Conservation (phyloP, 768 basidiomycete genomes). For the Paxillus rubicundulus region DNA sequence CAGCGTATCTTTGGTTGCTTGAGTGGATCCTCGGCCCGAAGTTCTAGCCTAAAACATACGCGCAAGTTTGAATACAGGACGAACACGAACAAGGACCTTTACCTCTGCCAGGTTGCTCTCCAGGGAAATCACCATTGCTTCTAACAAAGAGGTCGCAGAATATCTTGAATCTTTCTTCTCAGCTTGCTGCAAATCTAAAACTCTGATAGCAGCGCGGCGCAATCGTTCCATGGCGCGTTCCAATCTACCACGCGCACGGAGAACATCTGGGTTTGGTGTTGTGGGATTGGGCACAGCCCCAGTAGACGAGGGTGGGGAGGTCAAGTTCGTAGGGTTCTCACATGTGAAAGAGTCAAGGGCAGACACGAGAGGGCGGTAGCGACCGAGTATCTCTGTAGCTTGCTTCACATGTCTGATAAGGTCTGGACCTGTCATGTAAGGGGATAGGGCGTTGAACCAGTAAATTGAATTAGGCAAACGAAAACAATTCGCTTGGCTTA, state of each 20-base stretch:
- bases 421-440: conserved; percentile 11
- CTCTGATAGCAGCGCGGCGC: conserved; percentile 47
- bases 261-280: conserved; percentile 10
- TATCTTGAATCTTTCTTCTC: conserved; percentile 6
- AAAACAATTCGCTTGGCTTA: conserved; percentile 1
- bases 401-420: conserved; percentile 19
- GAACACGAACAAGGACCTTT: conserved; percentile 6
- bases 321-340: neutral
- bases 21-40: conserved; percentile 6
- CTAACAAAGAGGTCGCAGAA: conserved; percentile 33
- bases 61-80: neutral
- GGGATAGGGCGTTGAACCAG: neutral
- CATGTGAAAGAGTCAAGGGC: conserved; percentile 9
- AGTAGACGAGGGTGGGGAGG: neutral
- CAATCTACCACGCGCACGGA: conserved; percentile 48
- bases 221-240: conserved; percentile 60
- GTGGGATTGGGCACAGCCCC: neutral
- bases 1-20: conserved; percentile 33
- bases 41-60: conserved; percentile 4
- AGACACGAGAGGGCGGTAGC: conserved; percentile 17
- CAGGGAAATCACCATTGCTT: conserved; percentile 34
- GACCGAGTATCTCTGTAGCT: conserved; percentile 14
- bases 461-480: neutral
- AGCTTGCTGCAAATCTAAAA: conserved; percentile 38
- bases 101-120: conserved; percentile 33